Base-by-base conservation (phyloP, 1,284 basidiomycete genomes). In the Ustilago nuda region DNA sequence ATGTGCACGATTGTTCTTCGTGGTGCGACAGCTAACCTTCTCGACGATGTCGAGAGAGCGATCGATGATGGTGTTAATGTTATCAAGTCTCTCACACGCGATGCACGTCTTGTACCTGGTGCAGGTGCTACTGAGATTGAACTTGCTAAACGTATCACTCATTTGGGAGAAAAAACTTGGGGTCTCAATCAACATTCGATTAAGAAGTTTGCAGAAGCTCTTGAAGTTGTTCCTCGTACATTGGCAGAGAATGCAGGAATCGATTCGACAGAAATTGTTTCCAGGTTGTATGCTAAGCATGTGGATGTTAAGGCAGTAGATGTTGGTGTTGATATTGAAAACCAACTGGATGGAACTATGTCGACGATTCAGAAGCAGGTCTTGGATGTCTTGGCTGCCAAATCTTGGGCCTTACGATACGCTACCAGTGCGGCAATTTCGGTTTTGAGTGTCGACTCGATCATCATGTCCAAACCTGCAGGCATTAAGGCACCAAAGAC, bases 61-160 rank as follows among this genome's bases (percentile, higher is more conserved):
- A 90, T 99, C 61, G 97, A 99, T 84, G 96, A 99, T 83, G 97
- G 96, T 32, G 94, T 97, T 78, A 96, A 95, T 87, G 95, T 97
- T 50, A 93, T 99, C 87, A 97, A 98, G 87, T 90, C 93, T 35
- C 87, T 99, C 66, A 88, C 98, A 77, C 94, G 95, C 83, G 97
- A 99, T 83, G 89, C 92, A 30, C 89, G 95, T 53, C 89, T 98
- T 59, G 93, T 99, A 1, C 92, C 97, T 7, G 97, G 97, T 15
- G 97, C 95, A 1, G 97, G 97, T 27, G 94, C 96, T 2, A 91
- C 92, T 36, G 97, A 99, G 87, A 89, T 98, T 56, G 96, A 96
- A 87, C 90, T 99, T 30, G 92, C 94, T 2, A 91, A 90, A 83
- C 88, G 93, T 39, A 90, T 99, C 54, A 92, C 94, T 62, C 89